Base-by-base conservation (phyloP, 2,329 filamentous ascomycete genomes). In the Colletotrichum costaricense region DNA sequence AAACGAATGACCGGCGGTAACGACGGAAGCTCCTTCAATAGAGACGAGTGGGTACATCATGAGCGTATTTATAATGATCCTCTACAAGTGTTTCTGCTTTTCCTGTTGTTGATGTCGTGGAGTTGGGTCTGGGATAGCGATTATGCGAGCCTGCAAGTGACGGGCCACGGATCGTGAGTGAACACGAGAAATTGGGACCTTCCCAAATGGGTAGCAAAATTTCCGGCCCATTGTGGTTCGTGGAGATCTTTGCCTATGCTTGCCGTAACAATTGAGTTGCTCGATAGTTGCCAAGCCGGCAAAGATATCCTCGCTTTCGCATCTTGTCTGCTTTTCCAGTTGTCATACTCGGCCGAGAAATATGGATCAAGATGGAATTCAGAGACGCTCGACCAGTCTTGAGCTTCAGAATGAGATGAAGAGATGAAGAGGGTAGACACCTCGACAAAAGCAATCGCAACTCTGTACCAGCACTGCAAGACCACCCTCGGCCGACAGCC, bases 181-280 rank as follows among this genome's bases (percentile, higher is more conserved):
- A 72, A 72, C 49, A 72, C 69, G 69, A 63, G 69, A 63, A 72
- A 72, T 72, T 68, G 57, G 49, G 56, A 72, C 69, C 69, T 68
- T 72, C 63, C 63, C 30, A n/a, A 22, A 60, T 63, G 28, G 35
- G 63, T 30, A 63, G 30, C 57, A 64, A 68, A 63, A 68, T 63
- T 57, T 42, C 69, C 26, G 57, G 35, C 12, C 6, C 35, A n/a
- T 56, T 7, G 57, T 64, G 35, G 56, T 28, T 5, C 19, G 42
- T 26, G 57, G 52, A 26, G 49, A 63, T 68, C 56, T 26, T 62
- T 19, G 46, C 55, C 63, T 67, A 49, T 16, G 56, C 69, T 57
- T 22, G 35, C 49, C 30, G 26, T 35, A 16, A 67, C 35, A 33
- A 33, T 58, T 28, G 42, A 42, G n/a, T 24, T 56, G 16, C 26